Evolutionary conservation across 2,329 filamentous ascomycete genomes (phyloP).

Genomic region (Setomelanomma holmii): DNA sequence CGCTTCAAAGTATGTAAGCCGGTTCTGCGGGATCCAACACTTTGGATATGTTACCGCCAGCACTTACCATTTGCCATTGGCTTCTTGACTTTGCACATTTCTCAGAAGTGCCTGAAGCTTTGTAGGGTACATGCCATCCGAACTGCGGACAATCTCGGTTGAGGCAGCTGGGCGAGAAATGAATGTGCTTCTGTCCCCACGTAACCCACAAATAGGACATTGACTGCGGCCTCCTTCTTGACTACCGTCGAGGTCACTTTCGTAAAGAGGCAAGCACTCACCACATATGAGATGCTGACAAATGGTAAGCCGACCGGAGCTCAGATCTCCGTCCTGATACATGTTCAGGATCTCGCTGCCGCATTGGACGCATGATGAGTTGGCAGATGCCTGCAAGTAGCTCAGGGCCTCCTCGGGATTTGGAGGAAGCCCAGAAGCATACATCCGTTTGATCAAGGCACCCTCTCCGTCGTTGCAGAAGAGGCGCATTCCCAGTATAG

Average conservation of each 20-base stretch:
- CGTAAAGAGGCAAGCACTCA: neutral
- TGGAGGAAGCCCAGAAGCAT: neutral
- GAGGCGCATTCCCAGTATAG: constrained; percentile 18
- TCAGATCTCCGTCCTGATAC: constrained; percentile 6
- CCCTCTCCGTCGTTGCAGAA: constrained; percentile 21
- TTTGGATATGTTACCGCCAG: neutral
- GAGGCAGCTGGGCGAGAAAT: neutral
- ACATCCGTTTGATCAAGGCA: neutral
- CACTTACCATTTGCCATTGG: neutral
- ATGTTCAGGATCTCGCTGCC: constrained; percentile 6
- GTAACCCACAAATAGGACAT: neutral
- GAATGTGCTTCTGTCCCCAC: neutral
- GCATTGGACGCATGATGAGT: constrained; percentile 11
- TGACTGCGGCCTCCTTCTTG: neutral
- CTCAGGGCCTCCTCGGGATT: constrained; percentile 13
- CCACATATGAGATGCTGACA: neutral
- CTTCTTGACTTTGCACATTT: neutral
- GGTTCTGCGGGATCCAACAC: too few species aligned
- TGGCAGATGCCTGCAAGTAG: constrained; percentile 11
- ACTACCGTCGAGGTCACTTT: neutral
- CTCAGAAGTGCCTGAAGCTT: neutral
- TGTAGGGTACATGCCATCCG: neutral
- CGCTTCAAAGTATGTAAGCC: neutral
- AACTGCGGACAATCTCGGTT: too few species aligned
- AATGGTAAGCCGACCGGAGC: constrained; percentile 1